Evolutionary conservation across 306 rosid species (phyloP).

Genomic region (Lotus japonicus): DNA sequence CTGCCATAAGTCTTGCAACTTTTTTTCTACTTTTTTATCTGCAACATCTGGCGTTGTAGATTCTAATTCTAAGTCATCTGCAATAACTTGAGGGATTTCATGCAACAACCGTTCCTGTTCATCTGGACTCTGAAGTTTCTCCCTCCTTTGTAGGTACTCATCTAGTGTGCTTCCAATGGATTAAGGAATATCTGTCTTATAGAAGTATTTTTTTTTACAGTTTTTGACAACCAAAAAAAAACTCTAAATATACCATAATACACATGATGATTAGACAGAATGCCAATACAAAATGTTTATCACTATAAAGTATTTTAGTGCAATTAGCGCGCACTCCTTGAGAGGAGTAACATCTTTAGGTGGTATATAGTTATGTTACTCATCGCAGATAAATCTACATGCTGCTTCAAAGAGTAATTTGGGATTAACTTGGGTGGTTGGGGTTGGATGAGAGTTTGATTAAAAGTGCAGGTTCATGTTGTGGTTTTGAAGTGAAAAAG

Average conservation of each 20-base stretch:
- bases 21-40: slow-evolving; percentile 34
- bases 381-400: background rate
- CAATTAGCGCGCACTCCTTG: background rate
- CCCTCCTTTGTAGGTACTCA: slow-evolving; percentile 62
- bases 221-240: background rate
- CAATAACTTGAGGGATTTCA: slow-evolving; percentile 58
- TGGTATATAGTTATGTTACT: background rate
- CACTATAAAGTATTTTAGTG: background rate
- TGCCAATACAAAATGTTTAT: background rate
- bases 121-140: slow-evolving; percentile 52
- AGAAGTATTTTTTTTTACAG: background rate
- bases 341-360: background rate
- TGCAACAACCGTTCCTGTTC: slow-evolving; percentile 60
- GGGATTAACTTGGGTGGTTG: background rate
- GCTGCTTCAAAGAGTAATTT: background rate
- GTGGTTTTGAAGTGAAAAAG: background rate
- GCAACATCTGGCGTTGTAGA: slow-evolving; percentile 16
- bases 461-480: background rate
- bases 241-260: slow-evolving; percentile 1
- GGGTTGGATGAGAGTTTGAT: background rate
- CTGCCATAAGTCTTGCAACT: no score
- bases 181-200: slow-evolving; percentile 43
- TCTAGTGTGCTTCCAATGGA: slow-evolving; percentile 44
- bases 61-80: slow-evolving; percentile 44
- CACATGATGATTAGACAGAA: background rate